Base-by-base conservation (phyloP, 106 monocot species). In the Dioscorea alata region DNA sequence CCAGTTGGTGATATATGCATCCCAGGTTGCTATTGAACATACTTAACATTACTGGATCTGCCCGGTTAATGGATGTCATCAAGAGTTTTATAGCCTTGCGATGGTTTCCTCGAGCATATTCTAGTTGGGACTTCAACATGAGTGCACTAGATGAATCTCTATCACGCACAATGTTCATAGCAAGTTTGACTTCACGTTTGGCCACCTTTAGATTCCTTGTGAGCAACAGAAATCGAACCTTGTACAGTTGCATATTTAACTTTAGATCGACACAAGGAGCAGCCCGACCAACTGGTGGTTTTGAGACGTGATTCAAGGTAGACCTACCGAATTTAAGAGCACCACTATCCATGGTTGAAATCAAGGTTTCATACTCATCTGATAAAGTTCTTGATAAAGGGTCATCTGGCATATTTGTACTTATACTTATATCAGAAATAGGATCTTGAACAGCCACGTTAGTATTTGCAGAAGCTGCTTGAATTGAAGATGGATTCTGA, bases 111-210 rank as follows among this genome's bases (percentile, higher is more conserved):
- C 92, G 81, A 17, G 86, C 74, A 83, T 87, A 97, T 63, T 97
- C 97, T 60, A 97, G 68, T 64, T 97, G 89, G 65, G 92, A 81
- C 62, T 97, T 97, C 73, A 97, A 71, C 6, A 92, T 76, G 32
- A 92, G 79, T 48, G 89, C 86, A 15, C 63, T 59, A 0, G 97
- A 97, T 14, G 81, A 97, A 80, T 97, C 97, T 79, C 84, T 82
- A n/a, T 82, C 86, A 71, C 88, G 85, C 66, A 81, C 85, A 74
- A 84, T 69, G 54, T 89, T 90, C 84, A 97, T 87, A 22, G 89
- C 86, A 63, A 89, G 73, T 66, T 97, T 97, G 20, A 92, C 69
- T 75, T 97, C 97, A 59, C 89, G 86, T 69, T 92, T 97, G 34
- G 89, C 87, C 23, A 73, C 86, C 78, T 97, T 92, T 24, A 86